Conservation (phyloP, 768 basidiomycete genomes). For the Roridomyces roridus region DNA sequence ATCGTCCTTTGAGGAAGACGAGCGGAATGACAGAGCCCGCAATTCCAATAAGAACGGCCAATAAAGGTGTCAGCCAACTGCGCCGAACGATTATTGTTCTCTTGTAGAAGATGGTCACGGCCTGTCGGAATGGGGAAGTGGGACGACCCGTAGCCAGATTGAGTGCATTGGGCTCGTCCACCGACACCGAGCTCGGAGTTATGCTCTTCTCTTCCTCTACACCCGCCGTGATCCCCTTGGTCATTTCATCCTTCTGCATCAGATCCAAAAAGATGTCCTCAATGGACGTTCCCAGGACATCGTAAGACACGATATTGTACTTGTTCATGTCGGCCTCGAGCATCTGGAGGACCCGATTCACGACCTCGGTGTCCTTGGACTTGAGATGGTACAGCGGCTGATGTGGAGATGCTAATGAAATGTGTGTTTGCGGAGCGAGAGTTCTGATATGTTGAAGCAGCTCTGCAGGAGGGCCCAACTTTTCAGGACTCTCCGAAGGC, state of each 20-base stretch:
- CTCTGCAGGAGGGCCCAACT: slow-evolving; percentile 32
- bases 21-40: slow-evolving; percentile 73
- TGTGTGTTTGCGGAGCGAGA: slow-evolving; percentile 51
- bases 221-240: slow-evolving; percentile 4
- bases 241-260: slow-evolving; percentile 55
- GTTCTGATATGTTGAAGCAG: slow-evolving; percentile 49
- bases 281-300: slow-evolving; percentile 75
- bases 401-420: slow-evolving; percentile 48
- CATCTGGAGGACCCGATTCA: slow-evolving; percentile 61
- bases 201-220: slow-evolving; percentile 7
- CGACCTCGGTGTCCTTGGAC: slow-evolving; percentile 59
- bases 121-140: slow-evolving; percentile 66
- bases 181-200: slow-evolving; percentile 24
- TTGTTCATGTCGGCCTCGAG: slow-evolving; percentile 51
- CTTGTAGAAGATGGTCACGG: slow-evolving; percentile 77
- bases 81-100: slow-evolving; percentile 66
- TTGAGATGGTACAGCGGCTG: slow-evolving; percentile 63
- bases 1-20: slow-evolving; percentile 60
- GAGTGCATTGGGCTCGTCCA: slow-evolving; percentile 35
- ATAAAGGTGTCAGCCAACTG: slow-evolving; percentile 70
- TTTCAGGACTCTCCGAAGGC: slow-evolving; percentile 28
- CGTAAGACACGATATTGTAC: slow-evolving; percentile 57
- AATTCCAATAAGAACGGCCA: slow-evolving; percentile 60
- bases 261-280: slow-evolving; percentile 84
- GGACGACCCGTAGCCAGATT: slow-evolving; percentile 57